Percentiles rank a stretch among this genome's conserved stretches.
Evolutionary conservation across 2,329 filamentous ascomycete species (phyloP).

Genomic region (Diaporthe velutina): DNA sequence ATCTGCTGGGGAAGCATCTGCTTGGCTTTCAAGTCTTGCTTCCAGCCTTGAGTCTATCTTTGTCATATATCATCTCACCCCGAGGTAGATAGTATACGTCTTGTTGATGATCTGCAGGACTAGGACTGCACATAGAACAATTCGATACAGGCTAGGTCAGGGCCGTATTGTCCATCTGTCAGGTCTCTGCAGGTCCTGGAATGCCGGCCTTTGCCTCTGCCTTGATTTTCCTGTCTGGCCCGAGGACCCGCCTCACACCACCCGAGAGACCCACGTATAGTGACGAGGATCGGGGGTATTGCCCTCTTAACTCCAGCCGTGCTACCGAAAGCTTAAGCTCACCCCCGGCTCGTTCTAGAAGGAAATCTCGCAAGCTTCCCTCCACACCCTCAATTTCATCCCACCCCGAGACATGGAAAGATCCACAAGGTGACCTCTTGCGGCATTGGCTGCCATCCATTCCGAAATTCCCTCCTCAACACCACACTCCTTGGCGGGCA

Average conservation of each 20-base stretch:
- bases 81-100: not conserved
- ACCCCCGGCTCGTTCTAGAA: constrained; percentile 19
- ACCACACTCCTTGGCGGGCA: constrained; percentile 29
- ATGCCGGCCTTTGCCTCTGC: not conserved
- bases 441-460: constrained; percentile 38
- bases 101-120: not conserved
- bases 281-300: constrained; percentile 34
- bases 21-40: not conserved
- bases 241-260: constrained; percentile 5
- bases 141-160: not conserved
- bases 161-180: not conserved
- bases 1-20: not conserved
- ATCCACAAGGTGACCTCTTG: constrained; percentile 31
- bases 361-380: constrained; percentile 15
- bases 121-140: not conserved
- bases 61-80: not conserved
- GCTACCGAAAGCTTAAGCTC: constrained; percentile 32
- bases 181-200: not conserved
- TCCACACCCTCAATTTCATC: not conserved
- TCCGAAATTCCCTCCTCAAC: constrained; percentile 7
- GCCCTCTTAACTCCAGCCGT: constrained; percentile 5
- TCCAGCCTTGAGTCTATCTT: not conserved
- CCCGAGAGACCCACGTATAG: constrained; percentile 29
- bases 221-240: constrained; percentile 5
- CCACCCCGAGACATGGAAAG: constrained; percentile 33